These are phyloP conservation scores for Trichoderma aggressivum DNA, from an alignment of 2,329 filamentous ascomycete species.

Conservation along the genomic window DNA sequence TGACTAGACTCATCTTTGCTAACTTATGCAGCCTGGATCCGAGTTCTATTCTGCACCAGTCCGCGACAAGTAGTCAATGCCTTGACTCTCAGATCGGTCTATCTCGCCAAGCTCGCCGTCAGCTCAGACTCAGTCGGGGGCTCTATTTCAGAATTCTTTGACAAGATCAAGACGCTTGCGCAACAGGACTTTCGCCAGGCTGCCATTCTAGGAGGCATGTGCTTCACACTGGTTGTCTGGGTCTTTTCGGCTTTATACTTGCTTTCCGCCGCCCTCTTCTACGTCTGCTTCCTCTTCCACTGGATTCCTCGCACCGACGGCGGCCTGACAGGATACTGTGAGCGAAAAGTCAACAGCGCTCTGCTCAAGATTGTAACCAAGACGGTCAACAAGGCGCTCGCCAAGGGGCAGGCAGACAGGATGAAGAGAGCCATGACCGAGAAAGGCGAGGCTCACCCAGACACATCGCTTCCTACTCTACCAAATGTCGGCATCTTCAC, in stretches of 20 bases:
- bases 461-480: constrained; percentile 67
- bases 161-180: constrained; percentile 73
- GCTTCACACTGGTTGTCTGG: constrained; percentile 90
- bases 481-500: constrained; percentile 34
- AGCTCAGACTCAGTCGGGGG: constrained; percentile 53
- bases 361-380: constrained; percentile 78
- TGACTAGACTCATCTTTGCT: neutral
- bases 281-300: constrained; percentile 86
- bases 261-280: constrained; percentile 71
- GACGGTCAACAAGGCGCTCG: constrained; percentile 86
- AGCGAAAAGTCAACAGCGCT: constrained; percentile 83
- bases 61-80: constrained; percentile 90
- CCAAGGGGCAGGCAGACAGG: constrained; percentile 66
- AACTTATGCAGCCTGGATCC: constrained; percentile 69
- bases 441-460: constrained; percentile 47
- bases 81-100: constrained; percentile 81
- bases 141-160: constrained; percentile 71
- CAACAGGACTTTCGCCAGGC: constrained; percentile 73
- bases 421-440: constrained; percentile 54
- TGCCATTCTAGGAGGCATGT: constrained; percentile 82
- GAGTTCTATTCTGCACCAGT: constrained; percentile 84
- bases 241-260: constrained; percentile 74
- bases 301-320: constrained; percentile 83
- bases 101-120: constrained; percentile 67
- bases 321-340: constrained; percentile 79